Evolutionary conservation across 441 rosid species (phyloP).

Genomic region (Euphorbia schlechtendalii): DNA sequence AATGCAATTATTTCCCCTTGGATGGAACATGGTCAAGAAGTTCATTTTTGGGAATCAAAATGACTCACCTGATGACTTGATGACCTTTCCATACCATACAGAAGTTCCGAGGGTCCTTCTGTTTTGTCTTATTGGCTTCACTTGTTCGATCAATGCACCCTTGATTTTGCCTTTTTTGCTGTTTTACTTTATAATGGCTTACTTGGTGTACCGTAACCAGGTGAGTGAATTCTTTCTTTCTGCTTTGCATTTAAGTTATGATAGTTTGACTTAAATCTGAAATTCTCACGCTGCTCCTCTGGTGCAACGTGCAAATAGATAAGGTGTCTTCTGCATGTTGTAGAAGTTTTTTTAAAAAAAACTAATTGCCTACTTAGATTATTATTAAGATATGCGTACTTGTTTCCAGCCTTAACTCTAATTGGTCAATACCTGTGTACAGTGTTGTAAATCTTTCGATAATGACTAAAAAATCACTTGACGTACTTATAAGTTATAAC

Average conservation of each 20-base stretch:
- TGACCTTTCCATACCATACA: conserved; percentile 82
- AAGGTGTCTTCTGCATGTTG: too few species aligned
- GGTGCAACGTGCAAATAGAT: too few species aligned
- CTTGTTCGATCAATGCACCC: conserved; percentile 77
- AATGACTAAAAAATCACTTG: too few species aligned
- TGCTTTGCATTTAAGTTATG: conserved; percentile 1
- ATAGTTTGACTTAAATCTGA: conserved; percentile 10
- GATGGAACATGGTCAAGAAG: conserved; percentile 42
- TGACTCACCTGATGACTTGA: conserved; percentile 34
- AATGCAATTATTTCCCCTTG: conserved; percentile 63
- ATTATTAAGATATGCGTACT: too few species aligned
- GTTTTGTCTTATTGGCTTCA: conserved; percentile 82
- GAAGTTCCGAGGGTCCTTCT: conserved; percentile 79
- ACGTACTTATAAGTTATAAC: too few species aligned
- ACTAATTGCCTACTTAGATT: too few species aligned
- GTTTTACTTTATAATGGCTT: conserved; percentile 62
- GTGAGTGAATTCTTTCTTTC: conserved; percentile 28
- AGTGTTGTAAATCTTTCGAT: too few species aligned
- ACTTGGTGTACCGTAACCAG: conserved; percentile 84
- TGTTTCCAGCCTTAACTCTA: too few species aligned
- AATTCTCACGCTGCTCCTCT: conserved; percentile 7
- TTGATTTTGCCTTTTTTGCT: conserved; percentile 75
- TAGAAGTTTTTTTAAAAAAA: too few species aligned
- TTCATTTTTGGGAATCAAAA: conserved; percentile 32
- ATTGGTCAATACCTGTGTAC: too few species aligned